Base-by-base conservation (phyloP, 768 basidiomycete genomes). In the Podaxis sp. region DNA sequence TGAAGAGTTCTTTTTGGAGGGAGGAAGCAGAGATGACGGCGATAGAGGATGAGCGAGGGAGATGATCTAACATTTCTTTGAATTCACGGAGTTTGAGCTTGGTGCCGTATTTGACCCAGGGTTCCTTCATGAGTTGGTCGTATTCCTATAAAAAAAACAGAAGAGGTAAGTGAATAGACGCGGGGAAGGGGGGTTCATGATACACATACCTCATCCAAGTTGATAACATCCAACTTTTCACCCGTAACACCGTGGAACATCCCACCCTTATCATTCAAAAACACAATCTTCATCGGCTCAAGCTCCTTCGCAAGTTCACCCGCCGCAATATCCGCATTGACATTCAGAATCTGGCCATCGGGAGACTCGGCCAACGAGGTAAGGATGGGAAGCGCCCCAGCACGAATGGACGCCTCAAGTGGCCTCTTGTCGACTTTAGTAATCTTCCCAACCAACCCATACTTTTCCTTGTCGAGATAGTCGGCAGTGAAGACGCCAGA, bases 31-130 rank as follows among this genome's bases (percentile, higher is more conserved):
- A 93, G 76, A 99, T 99, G 76, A 99, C 94, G 66, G 97, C 96
- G 55, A 99, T 97, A 40, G 95, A 98, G 16, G 96, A 97, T 2
- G 97, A 91, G 61, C 97, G 95, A 14, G 97, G 97, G 64, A 98
- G 93, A 77, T 95, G 90, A 71, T 98, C 97, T 47, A 99, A 85
- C 57, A 99, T 88, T 70, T 98, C 97, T 77, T 99, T 99, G 82
- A 99, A 98, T 74, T 98, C 96, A 64, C 97, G 90, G 60, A 99
- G 83, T 77, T 98, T 98, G 73, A 99, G 91, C 75, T 99, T 99
- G 64, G 96, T 98, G 62, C 96, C 97, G 71, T 87, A 98, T 73
- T 97, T 97, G 74, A 99, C 96, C 97, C 97, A 99, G 5, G 95
- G 84, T 75, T 98, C 91, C 70, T 95, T 95, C 95, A 98, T 92